A percentile compares a stretch with the other conserved stretches of the same genome.
These are phyloP conservation scores for Carpinus viminea DNA, from an alignment of 306 rosid genomes.

Conservation along the genomic window DNA sequence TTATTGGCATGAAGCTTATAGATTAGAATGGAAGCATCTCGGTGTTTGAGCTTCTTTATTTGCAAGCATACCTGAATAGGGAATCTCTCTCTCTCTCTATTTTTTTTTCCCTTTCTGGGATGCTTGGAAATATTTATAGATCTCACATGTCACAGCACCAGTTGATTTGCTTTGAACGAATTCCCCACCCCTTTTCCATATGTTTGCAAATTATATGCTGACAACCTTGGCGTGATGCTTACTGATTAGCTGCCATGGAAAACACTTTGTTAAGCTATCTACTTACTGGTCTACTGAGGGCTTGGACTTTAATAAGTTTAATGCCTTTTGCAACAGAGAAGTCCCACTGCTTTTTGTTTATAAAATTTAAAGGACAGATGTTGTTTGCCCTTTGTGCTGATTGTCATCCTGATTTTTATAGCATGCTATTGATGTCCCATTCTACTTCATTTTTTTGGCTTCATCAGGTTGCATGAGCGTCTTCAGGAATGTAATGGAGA, in stretches of 20 bases:
- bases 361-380: not conserved
- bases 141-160: not conserved
- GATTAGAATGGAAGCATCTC: not conserved
- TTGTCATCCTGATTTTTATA: conserved; percentile 19
- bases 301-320: not conserved
- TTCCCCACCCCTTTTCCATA: not conserved
- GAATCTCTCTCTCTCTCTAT: not conserved
- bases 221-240: not conserved
- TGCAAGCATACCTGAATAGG: not conserved
- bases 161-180: not conserved
- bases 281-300: not conserved
- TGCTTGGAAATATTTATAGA: not conserved
- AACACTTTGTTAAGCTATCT: not conserved
- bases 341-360: not conserved
- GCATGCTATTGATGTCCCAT: conserved; percentile 6
- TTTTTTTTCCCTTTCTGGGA: not conserved
- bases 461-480: conserved; percentile 76
- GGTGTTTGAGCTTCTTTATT: not conserved
- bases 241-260: not conserved
- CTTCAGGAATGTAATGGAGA: conserved; percentile 92
- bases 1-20: not conserved
- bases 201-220: not conserved
- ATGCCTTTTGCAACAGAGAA: not conserved
- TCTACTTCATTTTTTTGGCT: conserved; percentile 10
- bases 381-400: not conserved